Percentiles rank a stretch among this genome's conserved stretches.
These are phyloP conservation scores for Pleurotus tuber-regium DNA, from an alignment of 768 basidiomycete genomes.

Conservation along the genomic window DNA sequence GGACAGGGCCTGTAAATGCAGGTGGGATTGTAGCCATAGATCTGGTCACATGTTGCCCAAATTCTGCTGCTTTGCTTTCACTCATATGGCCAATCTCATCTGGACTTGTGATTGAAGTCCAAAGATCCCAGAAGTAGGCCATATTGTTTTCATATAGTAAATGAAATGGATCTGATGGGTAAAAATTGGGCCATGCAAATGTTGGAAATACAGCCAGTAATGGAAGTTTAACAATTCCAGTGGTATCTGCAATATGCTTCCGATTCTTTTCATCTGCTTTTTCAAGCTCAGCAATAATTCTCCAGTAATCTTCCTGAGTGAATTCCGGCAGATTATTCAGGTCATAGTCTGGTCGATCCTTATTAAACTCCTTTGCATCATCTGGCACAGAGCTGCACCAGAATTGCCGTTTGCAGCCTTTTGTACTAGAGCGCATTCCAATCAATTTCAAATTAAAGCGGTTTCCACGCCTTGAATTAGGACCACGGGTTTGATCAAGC, in stretches of 20 bases:
- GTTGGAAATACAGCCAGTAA: slow-evolving; percentile 25
- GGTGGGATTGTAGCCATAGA: slow-evolving; percentile 30
- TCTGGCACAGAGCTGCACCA: slow-evolving; percentile 23
- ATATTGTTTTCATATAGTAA: slow-evolving; percentile 31
- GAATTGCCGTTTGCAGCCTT: slow-evolving; percentile 24
- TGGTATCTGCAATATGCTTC: slow-evolving; percentile 19
- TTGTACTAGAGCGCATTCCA: slow-evolving; percentile 21
- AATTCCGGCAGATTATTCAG: slow-evolving; percentile 21
- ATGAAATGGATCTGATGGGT: slow-evolving; percentile 35
- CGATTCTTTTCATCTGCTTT: slow-evolving; percentile 14
- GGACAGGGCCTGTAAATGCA: slow-evolving; percentile 27
- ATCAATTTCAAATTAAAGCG: slow-evolving; percentile 22
- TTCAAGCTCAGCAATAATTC: slow-evolving; percentile 18
- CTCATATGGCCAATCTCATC: slow-evolving; percentile 20
- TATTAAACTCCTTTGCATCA: slow-evolving; percentile 20
- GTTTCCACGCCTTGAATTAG: slow-evolving; percentile 27
- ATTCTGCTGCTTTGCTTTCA: slow-evolving; percentile 12
- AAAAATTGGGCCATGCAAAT: slow-evolving; percentile 30
- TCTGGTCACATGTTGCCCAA: slow-evolving; percentile 20
- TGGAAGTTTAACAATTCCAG: slow-evolving; percentile 25
- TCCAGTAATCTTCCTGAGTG: slow-evolving; percentile 22
- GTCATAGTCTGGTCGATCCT: slow-evolving; percentile 20
- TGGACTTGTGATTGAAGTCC: slow-evolving; percentile 18
- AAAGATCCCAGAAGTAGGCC: slow-evolving; percentile 28
- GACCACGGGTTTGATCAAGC: slow-evolving; percentile 27